phyloP scores from a whole-genome alignment of 73 alveolate species.

The Urostyla sp. region DNA sequence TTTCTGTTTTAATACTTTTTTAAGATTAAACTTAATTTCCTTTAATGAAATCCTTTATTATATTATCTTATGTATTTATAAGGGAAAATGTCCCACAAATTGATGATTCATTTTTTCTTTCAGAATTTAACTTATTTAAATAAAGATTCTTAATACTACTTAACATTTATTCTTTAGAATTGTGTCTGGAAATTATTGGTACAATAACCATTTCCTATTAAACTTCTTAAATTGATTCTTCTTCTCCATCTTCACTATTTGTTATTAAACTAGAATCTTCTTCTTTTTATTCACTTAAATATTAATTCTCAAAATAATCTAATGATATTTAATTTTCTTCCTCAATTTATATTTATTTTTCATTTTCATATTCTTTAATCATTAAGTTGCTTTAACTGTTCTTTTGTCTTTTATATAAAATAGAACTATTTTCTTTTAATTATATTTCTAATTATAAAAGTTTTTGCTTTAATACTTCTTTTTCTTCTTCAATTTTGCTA shows the following conservation, averaged over 20 bases:
- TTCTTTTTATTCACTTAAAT: background rate
- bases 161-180: too few relatives aligned
- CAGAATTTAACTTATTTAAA: background rate
- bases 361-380: background rate
- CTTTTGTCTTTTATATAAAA: background rate
- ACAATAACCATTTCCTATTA: too few relatives aligned
- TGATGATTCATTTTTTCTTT: background rate
- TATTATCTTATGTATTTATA: background rate
- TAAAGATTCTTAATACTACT: background rate
- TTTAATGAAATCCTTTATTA: background rate
- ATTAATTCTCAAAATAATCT: background rate
- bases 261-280: background rate
- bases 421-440: background rate
- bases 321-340: background rate
- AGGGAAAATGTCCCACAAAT: background rate
- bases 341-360: background rate
- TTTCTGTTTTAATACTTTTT: conserved; percentile 10
- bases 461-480: background rate
- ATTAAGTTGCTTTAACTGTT: background rate
- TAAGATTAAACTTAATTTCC: background rate
- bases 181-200: background rate
- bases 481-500: background rate
- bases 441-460: background rate
- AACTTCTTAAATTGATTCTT: background rate
- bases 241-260: background rate